These are phyloP conservation scores for Rhododendron simsii DNA, from an alignment of 148 eudicot genomes.

Conservation along the genomic window DNA sequence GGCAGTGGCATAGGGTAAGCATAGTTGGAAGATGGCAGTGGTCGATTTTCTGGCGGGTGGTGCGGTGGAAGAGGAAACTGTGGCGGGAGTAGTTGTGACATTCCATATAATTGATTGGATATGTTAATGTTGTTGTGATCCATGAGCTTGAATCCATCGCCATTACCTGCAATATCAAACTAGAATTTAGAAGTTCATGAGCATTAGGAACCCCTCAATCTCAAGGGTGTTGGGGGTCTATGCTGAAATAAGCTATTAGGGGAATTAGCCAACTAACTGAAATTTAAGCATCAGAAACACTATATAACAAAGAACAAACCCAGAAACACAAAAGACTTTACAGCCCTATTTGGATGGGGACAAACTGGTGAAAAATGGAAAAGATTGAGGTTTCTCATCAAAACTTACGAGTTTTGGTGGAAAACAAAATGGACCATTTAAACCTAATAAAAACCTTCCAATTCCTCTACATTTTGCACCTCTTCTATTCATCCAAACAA, in stretches of 20 bases:
- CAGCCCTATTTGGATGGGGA: not conserved
- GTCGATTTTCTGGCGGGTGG: constrained; percentile 21
- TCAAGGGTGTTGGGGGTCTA: not conserved
- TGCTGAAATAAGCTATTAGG: not conserved
- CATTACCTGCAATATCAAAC: constrained; percentile 38
- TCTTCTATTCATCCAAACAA: not conserved
- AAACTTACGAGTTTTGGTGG: not conserved
- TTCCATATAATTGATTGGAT: constrained; percentile 18
- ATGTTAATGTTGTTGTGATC: constrained; percentile 32
- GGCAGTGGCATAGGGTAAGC: constrained; percentile 30
- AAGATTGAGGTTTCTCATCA: not conserved
- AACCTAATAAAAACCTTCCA: not conserved
- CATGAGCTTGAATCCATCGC: constrained; percentile 47
- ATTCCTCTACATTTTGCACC: not conserved
- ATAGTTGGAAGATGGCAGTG: constrained; percentile 20
- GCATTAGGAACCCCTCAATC: not conserved
- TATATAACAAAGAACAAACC: not conserved
- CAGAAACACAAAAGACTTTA: not conserved
- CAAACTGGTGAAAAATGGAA: not conserved
- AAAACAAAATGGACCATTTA: not conserved
- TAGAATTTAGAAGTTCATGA: not conserved
- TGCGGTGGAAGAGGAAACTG: constrained; percentile 21
- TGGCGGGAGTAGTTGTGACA: constrained; percentile 25
- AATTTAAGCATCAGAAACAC: not conserved
- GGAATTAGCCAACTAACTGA: not conserved